These are phyloP conservation scores for Pisolithus albus DNA, from an alignment of 768 basidiomycete genomes.

Conservation along the genomic window DNA sequence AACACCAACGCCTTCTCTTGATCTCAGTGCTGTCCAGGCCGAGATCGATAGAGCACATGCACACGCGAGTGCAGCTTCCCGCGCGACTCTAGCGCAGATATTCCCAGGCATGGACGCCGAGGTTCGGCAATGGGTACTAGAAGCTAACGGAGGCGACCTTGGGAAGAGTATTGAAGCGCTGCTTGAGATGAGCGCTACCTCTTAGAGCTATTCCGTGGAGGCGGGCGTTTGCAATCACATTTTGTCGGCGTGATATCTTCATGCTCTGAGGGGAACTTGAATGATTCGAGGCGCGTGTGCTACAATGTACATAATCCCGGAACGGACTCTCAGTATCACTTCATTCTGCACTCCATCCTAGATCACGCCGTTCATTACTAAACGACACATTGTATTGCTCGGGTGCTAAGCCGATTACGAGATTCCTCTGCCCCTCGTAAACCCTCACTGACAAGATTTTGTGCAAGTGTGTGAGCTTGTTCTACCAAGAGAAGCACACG, in stretches of 20 bases:
- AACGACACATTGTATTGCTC: no score
- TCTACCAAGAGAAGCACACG: no score
- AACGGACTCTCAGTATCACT: background rate
- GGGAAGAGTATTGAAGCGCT: constrained; percentile 85
- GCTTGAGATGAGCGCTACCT: constrained; percentile 57
- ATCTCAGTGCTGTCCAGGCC: constrained; percentile 61
- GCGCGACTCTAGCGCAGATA: constrained; percentile 77
- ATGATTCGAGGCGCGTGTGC: no score
- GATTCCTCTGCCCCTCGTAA: no score
- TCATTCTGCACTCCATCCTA: background rate
- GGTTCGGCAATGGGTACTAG: constrained; percentile 82
- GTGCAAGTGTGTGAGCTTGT: no score
- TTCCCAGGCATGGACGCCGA: constrained; percentile 81
- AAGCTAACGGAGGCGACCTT: constrained; percentile 83
- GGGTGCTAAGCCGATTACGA: no score
- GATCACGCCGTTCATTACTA: background rate
- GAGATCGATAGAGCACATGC: constrained; percentile 77
- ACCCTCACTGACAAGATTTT: no score
- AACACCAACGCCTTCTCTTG: constrained; percentile 63
- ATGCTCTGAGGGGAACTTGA: background rate
- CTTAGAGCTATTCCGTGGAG: constrained; percentile 3
- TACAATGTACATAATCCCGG: background rate
- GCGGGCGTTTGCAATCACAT: background rate
- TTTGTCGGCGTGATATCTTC: background rate
- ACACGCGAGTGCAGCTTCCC: constrained; percentile 62